A percentile compares a stretch with the other conserved stretches of the same genome.
Evolutionary conservation across 73 alveolate species (phyloP).

Genomic region (Paramecium tetraurelia): DNA sequence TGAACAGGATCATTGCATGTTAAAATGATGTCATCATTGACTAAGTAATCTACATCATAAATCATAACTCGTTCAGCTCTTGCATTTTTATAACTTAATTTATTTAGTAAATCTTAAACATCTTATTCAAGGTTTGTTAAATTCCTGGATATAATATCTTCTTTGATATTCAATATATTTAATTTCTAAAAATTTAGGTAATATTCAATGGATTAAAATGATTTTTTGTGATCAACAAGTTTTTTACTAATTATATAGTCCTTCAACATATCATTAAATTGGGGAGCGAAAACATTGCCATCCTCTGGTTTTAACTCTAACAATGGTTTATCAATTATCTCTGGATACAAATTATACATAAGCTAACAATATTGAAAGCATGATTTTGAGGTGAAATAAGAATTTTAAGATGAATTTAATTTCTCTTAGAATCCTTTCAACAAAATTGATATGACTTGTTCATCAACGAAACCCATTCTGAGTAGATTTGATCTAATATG

Average conservation of each 20-base stretch:
- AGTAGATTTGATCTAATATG: not conserved
- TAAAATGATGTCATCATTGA: not conserved
- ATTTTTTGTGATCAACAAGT: not conserved
- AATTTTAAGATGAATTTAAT: not conserved
- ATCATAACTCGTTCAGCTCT: not conserved
- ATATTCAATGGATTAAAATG: not conserved
- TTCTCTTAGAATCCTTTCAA: not conserved
- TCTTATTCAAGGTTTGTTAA: not conserved
- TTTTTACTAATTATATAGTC: not conserved
- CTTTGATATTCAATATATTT: not conserved
- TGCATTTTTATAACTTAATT: not conserved
- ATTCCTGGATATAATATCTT: not conserved
- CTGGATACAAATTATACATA: not conserved
- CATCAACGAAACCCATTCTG: not conserved
- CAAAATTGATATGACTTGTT: not conserved
- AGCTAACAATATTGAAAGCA: not conserved
- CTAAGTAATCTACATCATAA: constrained; percentile 24
- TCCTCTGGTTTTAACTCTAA: not conserved
- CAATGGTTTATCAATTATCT: not conserved
- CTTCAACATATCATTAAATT: not conserved
- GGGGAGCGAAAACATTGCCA: not conserved
- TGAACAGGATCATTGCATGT: constrained; percentile 30
- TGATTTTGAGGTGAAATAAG: not conserved
- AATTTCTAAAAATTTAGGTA: not conserved
- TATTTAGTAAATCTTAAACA: not conserved